Evolutionary conservation across 2,329 filamentous ascomycete genomes (phyloP).

Genomic region (Colletotrichum sp.): DNA sequence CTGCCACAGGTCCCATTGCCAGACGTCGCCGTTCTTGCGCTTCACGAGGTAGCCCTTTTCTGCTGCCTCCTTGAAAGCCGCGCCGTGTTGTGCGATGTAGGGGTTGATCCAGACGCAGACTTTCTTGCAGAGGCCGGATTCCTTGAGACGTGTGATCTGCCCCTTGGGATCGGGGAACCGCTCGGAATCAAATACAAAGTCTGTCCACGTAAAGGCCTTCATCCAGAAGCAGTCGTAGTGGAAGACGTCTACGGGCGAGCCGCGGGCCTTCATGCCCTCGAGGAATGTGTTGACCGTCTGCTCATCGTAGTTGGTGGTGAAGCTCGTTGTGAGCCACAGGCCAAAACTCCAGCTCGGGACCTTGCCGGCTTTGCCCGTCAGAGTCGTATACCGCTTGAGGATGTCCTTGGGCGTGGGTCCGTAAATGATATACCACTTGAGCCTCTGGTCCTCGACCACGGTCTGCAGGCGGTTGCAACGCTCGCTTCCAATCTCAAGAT

Average conservation of each 20-base stretch:
- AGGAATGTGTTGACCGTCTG: constrained; percentile 71
- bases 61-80: constrained; percentile 67
- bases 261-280: constrained; percentile 69
- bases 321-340: constrained; percentile 78
- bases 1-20: constrained; percentile 81
- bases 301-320: constrained; percentile 77
- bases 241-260: constrained; percentile 73
- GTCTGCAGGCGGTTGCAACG: constrained; percentile 74
- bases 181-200: constrained; percentile 73
- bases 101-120: constrained; percentile 81
- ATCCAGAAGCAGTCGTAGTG: constrained; percentile 84
- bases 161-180: constrained; percentile 72
- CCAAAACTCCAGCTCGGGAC: constrained; percentile 79
- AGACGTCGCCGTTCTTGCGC: constrained; percentile 71
- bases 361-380: constrained; percentile 69
- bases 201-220: constrained; percentile 76
- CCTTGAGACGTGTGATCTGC: constrained; percentile 69
- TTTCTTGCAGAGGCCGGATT: constrained; percentile 63
- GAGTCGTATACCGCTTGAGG: constrained; percentile 66
- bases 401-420: constrained; percentile 76
- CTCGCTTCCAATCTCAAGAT: constrained; percentile 77
- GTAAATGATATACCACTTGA: constrained; percentile 79
- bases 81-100: constrained; percentile 73
- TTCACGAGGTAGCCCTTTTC: constrained; percentile 73
- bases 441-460: constrained; percentile 69